Conservation (phyloP, 352 stramenopile species). For the Phytopythium aichiense region DNA sequence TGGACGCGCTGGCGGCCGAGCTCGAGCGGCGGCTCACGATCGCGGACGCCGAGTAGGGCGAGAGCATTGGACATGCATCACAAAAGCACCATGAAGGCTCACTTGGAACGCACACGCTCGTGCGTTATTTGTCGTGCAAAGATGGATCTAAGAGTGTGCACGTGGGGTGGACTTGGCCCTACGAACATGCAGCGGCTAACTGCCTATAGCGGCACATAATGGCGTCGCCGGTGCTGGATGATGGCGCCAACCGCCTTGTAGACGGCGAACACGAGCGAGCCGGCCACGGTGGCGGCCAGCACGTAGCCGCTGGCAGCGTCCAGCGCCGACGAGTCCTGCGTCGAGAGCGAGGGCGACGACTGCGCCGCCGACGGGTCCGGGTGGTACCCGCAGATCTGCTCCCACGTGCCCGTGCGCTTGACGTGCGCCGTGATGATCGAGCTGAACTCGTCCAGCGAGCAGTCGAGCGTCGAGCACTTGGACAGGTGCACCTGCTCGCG, state of each 20-base stretch:
- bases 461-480: conserved; percentile 77
- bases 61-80: not conserved
- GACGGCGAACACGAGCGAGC: conserved; percentile 41
- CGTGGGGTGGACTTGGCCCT: not conserved
- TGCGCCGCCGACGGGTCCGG: conserved; percentile 16
- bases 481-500: conserved; percentile 64
- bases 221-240: conserved; percentile 30
- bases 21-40: conserved; percentile 21
- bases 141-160: not conserved
- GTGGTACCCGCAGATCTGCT: conserved; percentile 79
- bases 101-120: not conserved
- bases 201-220: conserved; percentile 43
- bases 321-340: conserved; percentile 7
- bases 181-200: not conserved
- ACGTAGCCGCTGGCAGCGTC: conserved; percentile 24
- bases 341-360: conserved; percentile 10
- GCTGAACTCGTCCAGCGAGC: conserved; percentile 71
- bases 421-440: conserved; percentile 69
- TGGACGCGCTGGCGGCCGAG: conserved; percentile 37
- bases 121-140: not conserved
- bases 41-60: not conserved
- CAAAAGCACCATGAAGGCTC: not conserved
- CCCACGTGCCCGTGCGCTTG: conserved; percentile 64
- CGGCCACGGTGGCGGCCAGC: conserved; percentile 36
- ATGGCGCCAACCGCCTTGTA: conserved; percentile 52